A percentile compares a stretch with the other conserved stretches of the same genome.
Evolutionary conservation across 2,329 filamentous ascomycete genomes (phyloP).

Genomic region (Curvularia sp.): DNA sequence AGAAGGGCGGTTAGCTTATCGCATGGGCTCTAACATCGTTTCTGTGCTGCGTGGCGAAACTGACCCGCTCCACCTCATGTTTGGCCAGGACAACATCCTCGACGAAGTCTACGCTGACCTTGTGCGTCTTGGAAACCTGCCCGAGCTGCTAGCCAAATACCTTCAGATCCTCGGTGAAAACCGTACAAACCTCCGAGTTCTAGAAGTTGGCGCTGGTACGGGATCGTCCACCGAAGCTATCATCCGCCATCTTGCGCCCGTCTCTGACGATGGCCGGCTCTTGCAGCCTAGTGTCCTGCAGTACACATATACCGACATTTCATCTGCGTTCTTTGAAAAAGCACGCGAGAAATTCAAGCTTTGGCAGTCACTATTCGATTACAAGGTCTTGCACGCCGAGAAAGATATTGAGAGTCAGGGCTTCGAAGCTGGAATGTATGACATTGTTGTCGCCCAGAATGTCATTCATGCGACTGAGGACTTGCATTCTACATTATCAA

Average conservation of each 20-base stretch:
- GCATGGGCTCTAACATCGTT: slow-evolving; percentile 1
- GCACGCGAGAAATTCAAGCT: slow-evolving; percentile 14
- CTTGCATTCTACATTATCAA: neutral
- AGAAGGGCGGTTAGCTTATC: slow-evolving; percentile 4
- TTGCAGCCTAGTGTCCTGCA: slow-evolving; percentile 1
- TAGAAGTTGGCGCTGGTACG: slow-evolving; percentile 2
- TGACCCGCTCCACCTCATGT: slow-evolving; percentile 5
- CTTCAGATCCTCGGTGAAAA: slow-evolving; percentile 1
- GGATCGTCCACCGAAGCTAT: slow-evolving; percentile 1
- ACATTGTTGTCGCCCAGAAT: neutral
- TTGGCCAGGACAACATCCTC: slow-evolving; percentile 1
- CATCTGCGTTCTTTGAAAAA: slow-evolving; percentile 14
- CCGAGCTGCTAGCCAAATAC: neutral
- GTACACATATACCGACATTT: slow-evolving; percentile 22
- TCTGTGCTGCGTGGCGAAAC: slow-evolving; percentile 1
- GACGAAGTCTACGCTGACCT: slow-evolving; percentile 5
- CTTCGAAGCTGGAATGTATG: neutral
- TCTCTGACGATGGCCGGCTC: neutral
- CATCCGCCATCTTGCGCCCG: neutral
- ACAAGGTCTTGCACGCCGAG: slow-evolving; percentile 28
- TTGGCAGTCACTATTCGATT: slow-evolving; percentile 19
- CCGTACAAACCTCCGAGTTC: neutral
- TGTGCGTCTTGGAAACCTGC: slow-evolving; percentile 1
- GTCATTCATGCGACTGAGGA: slow-evolving; percentile 4
- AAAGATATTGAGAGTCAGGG: slow-evolving; percentile 24